Evolutionary conservation across 768 basidiomycete genomes (phyloP).

Genomic region (Trametes meyenii): DNA sequence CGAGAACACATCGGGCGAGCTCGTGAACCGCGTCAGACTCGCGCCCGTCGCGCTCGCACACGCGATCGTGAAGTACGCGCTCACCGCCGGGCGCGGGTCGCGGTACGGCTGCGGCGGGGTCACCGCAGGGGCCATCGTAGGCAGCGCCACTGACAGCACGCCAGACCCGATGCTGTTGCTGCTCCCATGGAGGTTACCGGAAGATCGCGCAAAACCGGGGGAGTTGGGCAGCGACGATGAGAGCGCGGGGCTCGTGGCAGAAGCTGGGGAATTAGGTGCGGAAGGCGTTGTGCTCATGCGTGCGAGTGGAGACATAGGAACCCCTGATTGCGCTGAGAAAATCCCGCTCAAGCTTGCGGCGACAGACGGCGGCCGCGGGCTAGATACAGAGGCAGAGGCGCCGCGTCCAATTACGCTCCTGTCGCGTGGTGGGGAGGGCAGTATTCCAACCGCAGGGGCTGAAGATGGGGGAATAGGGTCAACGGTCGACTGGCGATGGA

Average conservation of each 20-base stretch:
- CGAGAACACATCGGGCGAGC: slow-evolving; percentile 83
- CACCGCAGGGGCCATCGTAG: slow-evolving; percentile 47
- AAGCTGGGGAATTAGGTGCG: slow-evolving; percentile 20
- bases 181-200: slow-evolving; percentile 22
- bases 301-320: slow-evolving; percentile 14
- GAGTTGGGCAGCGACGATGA: slow-evolving; percentile 12
- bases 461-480: slow-evolving; percentile 81
- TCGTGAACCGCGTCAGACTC: slow-evolving; percentile 80
- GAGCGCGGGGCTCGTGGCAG: slow-evolving; percentile 3
- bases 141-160: slow-evolving; percentile 30
- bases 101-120: slow-evolving; percentile 71
- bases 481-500: slow-evolving; percentile 82
- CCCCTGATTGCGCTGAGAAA: not conserved
- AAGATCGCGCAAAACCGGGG: slow-evolving; percentile 10
- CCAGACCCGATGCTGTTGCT: slow-evolving; percentile 10
- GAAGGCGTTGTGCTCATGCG: slow-evolving; percentile 46
- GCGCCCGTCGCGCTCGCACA: slow-evolving; percentile 83
- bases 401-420: slow-evolving; percentile 12
- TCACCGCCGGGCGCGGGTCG: slow-evolving; percentile 69
- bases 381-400: slow-evolving; percentile 18
- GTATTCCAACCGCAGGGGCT: slow-evolving; percentile 39
- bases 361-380: slow-evolving; percentile 18
- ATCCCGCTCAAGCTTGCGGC: not conserved
- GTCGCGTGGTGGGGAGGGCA: slow-evolving; percentile 11
- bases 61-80: slow-evolving; percentile 83